These are phyloP conservation scores for Orbilia ellipsospora DNA, from an alignment of 2,329 filamentous ascomycete genomes.

Conservation along the genomic window DNA sequence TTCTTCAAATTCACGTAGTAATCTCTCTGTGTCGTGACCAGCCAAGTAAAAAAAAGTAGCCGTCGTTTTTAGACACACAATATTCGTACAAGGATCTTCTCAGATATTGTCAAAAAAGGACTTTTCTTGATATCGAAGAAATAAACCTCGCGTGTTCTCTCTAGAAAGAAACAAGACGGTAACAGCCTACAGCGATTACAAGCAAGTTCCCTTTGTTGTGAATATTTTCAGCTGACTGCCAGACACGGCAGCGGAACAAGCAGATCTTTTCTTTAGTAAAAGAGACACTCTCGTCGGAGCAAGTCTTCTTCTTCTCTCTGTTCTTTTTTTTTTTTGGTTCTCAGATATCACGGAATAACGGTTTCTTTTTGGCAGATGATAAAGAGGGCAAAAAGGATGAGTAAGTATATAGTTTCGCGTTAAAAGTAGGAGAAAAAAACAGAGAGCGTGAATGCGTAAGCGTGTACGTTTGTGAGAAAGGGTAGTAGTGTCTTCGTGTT, in stretches of 20 bases:
- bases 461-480: too few species aligned
- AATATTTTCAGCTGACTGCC: slow-evolving; percentile 19
- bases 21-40: slow-evolving; percentile 31
- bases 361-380: slow-evolving; percentile 44
- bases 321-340: slow-evolving; percentile 30
- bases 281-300: slow-evolving; percentile 28
- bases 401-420: slow-evolving; percentile 24
- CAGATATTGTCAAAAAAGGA: slow-evolving; percentile 41
- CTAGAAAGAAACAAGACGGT: slow-evolving; percentile 54
- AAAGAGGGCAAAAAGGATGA: slow-evolving; percentile 27
- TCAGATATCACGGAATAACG: slow-evolving; percentile 54
- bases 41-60: slow-evolving; percentile 15
- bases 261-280: slow-evolving; percentile 43
- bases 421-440: slow-evolving; percentile 8
- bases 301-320: slow-evolving; percentile 6
- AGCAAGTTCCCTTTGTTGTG: slow-evolving; percentile 46
- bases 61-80: slow-evolving; percentile 36
- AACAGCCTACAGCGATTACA: slow-evolving; percentile 56
- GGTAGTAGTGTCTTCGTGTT: not conserved
- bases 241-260: slow-evolving; percentile 32
- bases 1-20: slow-evolving; percentile 51
- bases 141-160: slow-evolving; percentile 39
- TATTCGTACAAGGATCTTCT: slow-evolving; percentile 46
- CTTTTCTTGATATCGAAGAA: slow-evolving; percentile 23
- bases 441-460: slow-evolving; percentile 23